Evolutionary conservation across 108 stramenopile species (phyloP), one percentile per base, ranked within the genome.

Genomic region (Skeletonema marinoi): DNA sequence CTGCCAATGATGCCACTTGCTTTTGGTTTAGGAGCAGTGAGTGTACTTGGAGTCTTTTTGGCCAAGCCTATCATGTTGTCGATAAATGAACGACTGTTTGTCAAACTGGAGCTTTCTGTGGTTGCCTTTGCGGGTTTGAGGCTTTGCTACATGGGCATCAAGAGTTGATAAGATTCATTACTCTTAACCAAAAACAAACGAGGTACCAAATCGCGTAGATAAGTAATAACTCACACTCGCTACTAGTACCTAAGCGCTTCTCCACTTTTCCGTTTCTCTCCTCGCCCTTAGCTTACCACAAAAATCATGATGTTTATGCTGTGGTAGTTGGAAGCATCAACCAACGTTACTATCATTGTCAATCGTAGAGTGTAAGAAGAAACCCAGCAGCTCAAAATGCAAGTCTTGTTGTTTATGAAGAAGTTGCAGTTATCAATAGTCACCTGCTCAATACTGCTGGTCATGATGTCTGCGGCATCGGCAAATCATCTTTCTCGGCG

Each of bases 41-140:
- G 76, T 67, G 77, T 78, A 16, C 9, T 79, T 30, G 87, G 87
- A 32, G 87, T 87, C 1, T 65, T 81, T 11, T 32, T 84, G 31
- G 87, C 87, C 78, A 87, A 85, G 74, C 87, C 87, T 6, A 87
- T 87, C 60, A 85, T 87, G 84, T 17, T 82, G 48, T 61, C 70
- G 32, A 87, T 87, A 84, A 75, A 78, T 30, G 83, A 85, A 44
- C 46, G 54, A 25, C 82, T 65, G 4, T 87, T 87, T 79, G 84
- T 85, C 13, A 62, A 51, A 19, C 66, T 87, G 62, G 87, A 87
- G 65, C 60, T 87, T 58, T 67, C 58, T 11, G 87, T 87, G 4
- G 87, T 87, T n/a, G 77, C 77, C 0, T 85, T 87, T 71, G 84
- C 83, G 3, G 87, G 87, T 11, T 46, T 85, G 36, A 73, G 85